Evolutionary conservation across 257 asterid genomes (phyloP).

Genomic region (Voacanga thouarsii): DNA sequence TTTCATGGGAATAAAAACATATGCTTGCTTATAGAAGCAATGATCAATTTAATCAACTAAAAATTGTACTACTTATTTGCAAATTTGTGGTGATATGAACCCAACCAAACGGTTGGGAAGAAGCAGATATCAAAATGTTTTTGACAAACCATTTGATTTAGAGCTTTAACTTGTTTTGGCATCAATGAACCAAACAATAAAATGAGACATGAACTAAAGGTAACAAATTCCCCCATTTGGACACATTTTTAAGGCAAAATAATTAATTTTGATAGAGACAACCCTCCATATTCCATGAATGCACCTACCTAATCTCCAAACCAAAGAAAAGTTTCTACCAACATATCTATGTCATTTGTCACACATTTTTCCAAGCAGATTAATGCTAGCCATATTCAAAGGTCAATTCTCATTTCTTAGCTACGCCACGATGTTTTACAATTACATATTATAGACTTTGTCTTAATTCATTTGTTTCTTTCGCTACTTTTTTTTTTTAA

Average conservation of each 20-base stretch:
- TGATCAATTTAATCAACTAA: too few species aligned
- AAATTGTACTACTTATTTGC: neutral
- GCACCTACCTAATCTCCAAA: constrained; percentile 35
- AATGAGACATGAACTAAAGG: neutral
- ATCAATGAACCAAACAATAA: neutral
- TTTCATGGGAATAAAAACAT: too few species aligned
- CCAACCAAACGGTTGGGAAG: neutral
- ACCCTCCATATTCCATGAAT: constrained; percentile 37
- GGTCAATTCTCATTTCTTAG: neutral
- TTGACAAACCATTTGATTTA: neutral
- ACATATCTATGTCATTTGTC: neutral
- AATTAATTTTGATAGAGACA: constrained; percentile 46
- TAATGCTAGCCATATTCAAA: neutral
- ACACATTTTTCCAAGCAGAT: neutral
- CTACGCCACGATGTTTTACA: neutral
- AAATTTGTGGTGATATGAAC: neutral
- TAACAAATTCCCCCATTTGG: constrained; percentile 1
- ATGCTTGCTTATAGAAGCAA: too few species aligned
- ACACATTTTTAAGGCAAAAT: constrained; percentile 26
- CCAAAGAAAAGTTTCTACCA: constrained; percentile 23
- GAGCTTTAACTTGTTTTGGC: neutral
- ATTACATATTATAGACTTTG: neutral
- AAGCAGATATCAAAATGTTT: neutral
- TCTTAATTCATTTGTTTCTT: neutral
- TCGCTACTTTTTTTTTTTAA: too few species aligned